Percentiles rank a stretch among this genome's conserved stretches.
phyloP scores from a whole-genome alignment of 305 asterid species.

The Solanum aculeatissimum region DNA sequence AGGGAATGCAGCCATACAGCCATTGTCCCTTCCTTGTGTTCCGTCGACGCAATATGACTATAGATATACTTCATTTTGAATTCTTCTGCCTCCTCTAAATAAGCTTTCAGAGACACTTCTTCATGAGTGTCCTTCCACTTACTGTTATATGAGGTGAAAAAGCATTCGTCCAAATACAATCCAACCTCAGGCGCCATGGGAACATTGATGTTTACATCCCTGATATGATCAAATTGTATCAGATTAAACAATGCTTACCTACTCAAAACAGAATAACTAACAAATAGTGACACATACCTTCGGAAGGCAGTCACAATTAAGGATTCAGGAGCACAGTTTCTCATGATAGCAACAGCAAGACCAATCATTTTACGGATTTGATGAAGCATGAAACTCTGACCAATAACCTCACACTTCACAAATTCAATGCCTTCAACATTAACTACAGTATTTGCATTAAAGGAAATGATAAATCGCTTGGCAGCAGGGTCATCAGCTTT shows the following conservation, averaged over 20 bases:
- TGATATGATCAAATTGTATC: conserved; percentile 19
- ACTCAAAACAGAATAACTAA: not conserved
- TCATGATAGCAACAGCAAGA: conserved; percentile 86
- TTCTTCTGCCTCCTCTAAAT: conserved; percentile 55
- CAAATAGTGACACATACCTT: conserved; percentile 29
- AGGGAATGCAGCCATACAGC: conserved; percentile 80
- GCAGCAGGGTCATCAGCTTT: conserved; percentile 94
- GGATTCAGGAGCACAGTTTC: conserved; percentile 59
- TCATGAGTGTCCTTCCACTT: conserved; percentile 69
- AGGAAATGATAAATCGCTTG: conserved; percentile 53
- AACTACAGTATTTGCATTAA: conserved; percentile 44
- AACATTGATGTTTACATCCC: conserved; percentile 61
- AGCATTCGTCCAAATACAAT: conserved; percentile 78
- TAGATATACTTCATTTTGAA: conserved; percentile 74
- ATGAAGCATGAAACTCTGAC: conserved; percentile 99
- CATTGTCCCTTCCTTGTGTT: conserved; percentile 61
- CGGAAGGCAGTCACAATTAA: conserved; percentile 55
- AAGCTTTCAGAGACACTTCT: conserved; percentile 68
- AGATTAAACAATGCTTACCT: not conserved
- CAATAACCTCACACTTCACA: conserved; percentile 82
- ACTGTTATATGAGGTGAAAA: conserved; percentile 71
- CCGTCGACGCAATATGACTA: conserved; percentile 64
- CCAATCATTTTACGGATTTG: conserved; percentile 97
- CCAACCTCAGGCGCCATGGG: conserved; percentile 99
- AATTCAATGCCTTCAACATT: conserved; percentile 64